Evolutionary conservation across 2,329 filamentous ascomycete genomes (phyloP), one percentile per base, ranked within the genome.

Genomic region (Xylariaceae sp.): DNA sequence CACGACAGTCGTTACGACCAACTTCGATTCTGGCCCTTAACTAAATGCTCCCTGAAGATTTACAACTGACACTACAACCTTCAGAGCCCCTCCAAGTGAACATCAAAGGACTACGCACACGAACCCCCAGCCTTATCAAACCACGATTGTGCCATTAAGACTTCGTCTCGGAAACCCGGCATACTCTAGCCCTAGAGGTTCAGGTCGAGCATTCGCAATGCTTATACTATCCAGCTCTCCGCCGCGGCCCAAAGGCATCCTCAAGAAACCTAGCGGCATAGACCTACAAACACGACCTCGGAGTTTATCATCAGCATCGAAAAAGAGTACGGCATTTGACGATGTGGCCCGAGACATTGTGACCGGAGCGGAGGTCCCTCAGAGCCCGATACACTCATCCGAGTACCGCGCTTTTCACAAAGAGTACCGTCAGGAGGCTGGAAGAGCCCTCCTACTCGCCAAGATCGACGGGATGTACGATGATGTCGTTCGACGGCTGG

Each of bases 281-380:
- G 61, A 61, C 28, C 52, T 65, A 24, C 49, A 59, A 26, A 53
- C 41, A 19, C 58, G 61, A 16, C 51, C 53, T 21, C 60, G 63
- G 41, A 63, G 60, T 24, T 46, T 57, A 16, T 64, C 63, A n/a
- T 29, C 56, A 9, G 40, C 58, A 47, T 65, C 63, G 26, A 60
- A 56, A 19, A 65, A 65, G 46, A 65, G 59, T 28, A 23, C 63
- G 11, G 61, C 46, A 6, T 64, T 65, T 11, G 63, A 64, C 23
- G 56, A 65, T 31, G 55, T 65, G 17, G 63, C 63, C 36, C 59
- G 63, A 29, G 61, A 64, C 17, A 65, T 65, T n/a, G 56, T 62
- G 26, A 65, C 63, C 26, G 63, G 63, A 2, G 54, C 47, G 23
- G 63, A 62, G 47, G 63, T 65, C 6, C 61, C 63, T 12, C 63